Evolutionary conservation across 2,329 filamentous ascomycete species (phyloP), one percentile per base, ranked within the genome.

Genomic region (Grosmannia penicillata): DNA sequence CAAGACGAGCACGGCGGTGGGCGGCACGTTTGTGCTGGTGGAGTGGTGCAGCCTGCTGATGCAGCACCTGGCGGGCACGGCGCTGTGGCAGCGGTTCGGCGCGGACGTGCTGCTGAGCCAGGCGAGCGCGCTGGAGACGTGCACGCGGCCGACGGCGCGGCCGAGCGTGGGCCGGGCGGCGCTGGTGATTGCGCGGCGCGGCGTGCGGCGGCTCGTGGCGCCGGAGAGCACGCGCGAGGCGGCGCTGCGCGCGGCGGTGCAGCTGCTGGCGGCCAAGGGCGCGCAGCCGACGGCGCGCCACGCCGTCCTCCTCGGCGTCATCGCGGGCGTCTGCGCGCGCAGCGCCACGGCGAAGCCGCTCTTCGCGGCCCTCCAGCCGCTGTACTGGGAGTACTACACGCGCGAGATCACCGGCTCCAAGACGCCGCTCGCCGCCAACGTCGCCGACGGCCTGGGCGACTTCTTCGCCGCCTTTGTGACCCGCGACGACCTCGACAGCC

Each of bases 1-100:
- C 45, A 95, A 93, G 56, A 63, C 70, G 15, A 78, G 75, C 45
- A 78, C 96, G 50, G 84, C 89, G 24, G 63, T 81, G 14, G 74
- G 71, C 31, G 93, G 77, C 57, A 82, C 86, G 6, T 93, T 95
- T 54, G 84, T 93, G 35, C 65, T 98, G 48, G 70, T 91, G 13
- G 84, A 94, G 57, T 98, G 89, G 89, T 85, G 78, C 56, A 82
- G 80, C 42, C 57, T 89, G 41, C 61, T 95, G 36, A 71, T 94
- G 48, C 77, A 87, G 51, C 69, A 79, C 41, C 65, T 86, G 21
- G 72, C 72, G 24, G 68, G 68, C 34, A 72, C 71, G 14, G 53
- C 68, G 9, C 56, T 72, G 31, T 86, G 77, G 78, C 70, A 73
- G 36, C 65, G 65, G 50, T 76, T 77, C 55, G 72, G 73, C 38